Evolutionary conservation across 805 yeast genomes (phyloP), one percentile per base, ranked within the genome.

Genomic region (Starmerella vitae): DNA sequence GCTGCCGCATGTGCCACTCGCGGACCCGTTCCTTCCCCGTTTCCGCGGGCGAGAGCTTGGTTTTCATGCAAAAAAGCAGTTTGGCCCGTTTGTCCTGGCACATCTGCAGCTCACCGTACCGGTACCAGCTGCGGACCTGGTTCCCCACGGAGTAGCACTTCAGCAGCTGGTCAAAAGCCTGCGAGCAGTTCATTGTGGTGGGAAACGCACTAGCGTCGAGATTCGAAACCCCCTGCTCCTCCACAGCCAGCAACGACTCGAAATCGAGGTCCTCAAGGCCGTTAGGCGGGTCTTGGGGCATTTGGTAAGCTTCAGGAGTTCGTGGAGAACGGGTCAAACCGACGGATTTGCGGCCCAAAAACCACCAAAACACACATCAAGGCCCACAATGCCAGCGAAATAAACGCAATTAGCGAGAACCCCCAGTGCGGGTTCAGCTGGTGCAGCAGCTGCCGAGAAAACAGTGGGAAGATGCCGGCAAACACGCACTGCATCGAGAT

Each of bases 71-170:
- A 58, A 88, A 88, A 67, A 78, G 78, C 52, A 85, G 66, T 61
- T 84, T 83, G 19, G 70, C 74, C 37, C 81, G 66, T 51, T 80
- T 80, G 36, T 68, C 69, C 32, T 67, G 68, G 59, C 97, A 88
- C 44, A 72, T 64, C 36, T 76, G 74, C 51, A 83, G 68, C 31
- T 76, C 73, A 2, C 96, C 96, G 54, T 74, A 79, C 39, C 96
- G 65, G 56, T 86, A 88, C 52, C 80, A 79, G 59, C 79, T 71
- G 44, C 93, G 71, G 17, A 82, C 62, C 55, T 86, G 95, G 0
- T 96, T 96, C 3, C 94, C 96, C 3, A 86, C 55, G 0, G 96
- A 81, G 61, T 81, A 84, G 57, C 97, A 88, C 34, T 73, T 76
- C 33, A 85, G 68, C 18, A 86, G 64, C 53, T 84, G 93, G 58